Evolutionary conservation across 163 green algal genomes (phyloP), one percentile per base, ranked within the genome.

Genomic region (Scenedesmus sp.): DNA sequence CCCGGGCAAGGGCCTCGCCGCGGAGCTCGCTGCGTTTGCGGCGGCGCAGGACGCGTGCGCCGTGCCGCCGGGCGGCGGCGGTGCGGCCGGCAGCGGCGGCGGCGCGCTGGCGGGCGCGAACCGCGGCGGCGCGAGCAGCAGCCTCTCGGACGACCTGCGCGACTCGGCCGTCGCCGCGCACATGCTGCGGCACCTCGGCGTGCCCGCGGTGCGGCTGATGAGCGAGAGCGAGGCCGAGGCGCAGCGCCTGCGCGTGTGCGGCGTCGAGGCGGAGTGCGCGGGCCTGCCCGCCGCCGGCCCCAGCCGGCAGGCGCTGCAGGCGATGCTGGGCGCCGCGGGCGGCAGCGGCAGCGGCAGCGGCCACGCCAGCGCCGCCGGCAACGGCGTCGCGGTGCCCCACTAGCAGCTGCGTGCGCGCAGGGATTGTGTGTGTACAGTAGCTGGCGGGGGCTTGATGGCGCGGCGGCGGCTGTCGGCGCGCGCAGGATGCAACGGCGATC

Each of bases 81-180:
- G 69, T 51, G 20, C 34, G 42, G 28, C 6, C 33, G 26, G 44
- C 63, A 73, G 72, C 17, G 54, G 28, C 24, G 57, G 47, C 20
- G 33, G 20, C 4, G 58, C 11, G 4, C 13, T 44, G 60, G 64
- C 33, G 22, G 50, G 36, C n/a, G 33, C 48, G n/a, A 64, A 64
- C 56, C 75, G 78, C 24, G 62, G 51, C 7, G 71, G 76, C 14
- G 36, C 36, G 18, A 77, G 70, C 51, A 65, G 54, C 24, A 75
- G 77, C 58, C 82, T 88, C 53, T 85, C 88, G n/a, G 73, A 69
- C 31, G 94, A 97, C 77, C 75, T 93, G 26, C 76, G 87, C 20
- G 91, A 97, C 50, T 93, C 93, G 53, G 91, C 87, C 26, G 70
- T 94, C 18, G 93, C 85, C 14, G 92, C 94, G 24, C 92, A 95